A percentile compares a stretch with the other conserved stretches of the same genome.
phyloP scores from a whole-genome alignment of 2,329 filamentous ascomycete genomes.

The Septoria petroselini region DNA sequence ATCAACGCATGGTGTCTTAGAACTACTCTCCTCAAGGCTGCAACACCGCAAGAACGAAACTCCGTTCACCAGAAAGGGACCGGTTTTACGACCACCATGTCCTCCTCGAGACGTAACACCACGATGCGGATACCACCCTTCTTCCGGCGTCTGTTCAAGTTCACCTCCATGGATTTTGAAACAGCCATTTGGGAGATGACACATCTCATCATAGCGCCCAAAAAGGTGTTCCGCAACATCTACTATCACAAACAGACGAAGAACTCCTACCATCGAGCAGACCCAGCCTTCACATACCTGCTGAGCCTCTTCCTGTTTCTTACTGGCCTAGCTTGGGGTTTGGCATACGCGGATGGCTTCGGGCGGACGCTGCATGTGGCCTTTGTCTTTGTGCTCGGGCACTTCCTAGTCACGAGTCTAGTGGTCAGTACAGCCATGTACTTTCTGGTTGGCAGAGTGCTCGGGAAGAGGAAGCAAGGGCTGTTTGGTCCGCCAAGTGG shows the following conservation, averaged over 20 bases:
- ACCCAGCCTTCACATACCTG: conserved; percentile 68
- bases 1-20: no score
- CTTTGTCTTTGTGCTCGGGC: conserved; percentile 52
- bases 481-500: conserved; percentile 55
- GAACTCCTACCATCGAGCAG: conserved; percentile 67
- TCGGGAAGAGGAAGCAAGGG: conserved; percentile 57
- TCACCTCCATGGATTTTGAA: conserved; percentile 71
- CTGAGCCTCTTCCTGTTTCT: conserved; percentile 62
- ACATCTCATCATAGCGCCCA: conserved; percentile 63
- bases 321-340: conserved; percentile 57
- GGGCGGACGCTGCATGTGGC: conserved; percentile 45
- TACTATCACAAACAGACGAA: conserved; percentile 67
- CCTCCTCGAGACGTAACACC: conserved; percentile 39
- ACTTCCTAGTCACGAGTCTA: conserved; percentile 61
- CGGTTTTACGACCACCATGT: conserved; percentile 17
- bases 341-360: conserved; percentile 51
- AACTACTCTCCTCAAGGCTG: background rate
- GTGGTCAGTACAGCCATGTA: conserved; percentile 61
- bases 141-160: conserved; percentile 68
- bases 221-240: conserved; percentile 68
- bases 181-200: conserved; percentile 71
- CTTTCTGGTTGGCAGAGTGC: conserved; percentile 60
- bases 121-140: conserved; percentile 61
- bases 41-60: background rate
- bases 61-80: background rate